Evolutionary conservation across 805 yeast species (phyloP).

Genomic region (Wickerhamiella brachini): DNA sequence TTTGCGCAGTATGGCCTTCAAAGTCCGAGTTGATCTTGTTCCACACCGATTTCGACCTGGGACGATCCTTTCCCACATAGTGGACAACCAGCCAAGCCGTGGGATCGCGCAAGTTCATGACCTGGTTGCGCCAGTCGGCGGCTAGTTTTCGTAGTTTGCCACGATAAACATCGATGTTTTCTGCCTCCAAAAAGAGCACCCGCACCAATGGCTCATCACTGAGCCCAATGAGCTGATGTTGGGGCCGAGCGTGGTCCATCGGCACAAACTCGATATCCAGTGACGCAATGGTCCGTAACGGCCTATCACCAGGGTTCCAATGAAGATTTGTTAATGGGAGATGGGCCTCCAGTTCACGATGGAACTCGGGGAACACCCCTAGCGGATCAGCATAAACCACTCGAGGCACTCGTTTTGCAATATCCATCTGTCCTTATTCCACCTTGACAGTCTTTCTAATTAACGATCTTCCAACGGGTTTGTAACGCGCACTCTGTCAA

Average conservation of each 20-base stretch:
- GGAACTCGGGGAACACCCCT: slow-evolving; percentile 35
- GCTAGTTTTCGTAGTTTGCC: slow-evolving; percentile 70
- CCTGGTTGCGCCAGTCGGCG: slow-evolving; percentile 58
- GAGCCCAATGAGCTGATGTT: slow-evolving; percentile 29
- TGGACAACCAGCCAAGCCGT: slow-evolving; percentile 52
- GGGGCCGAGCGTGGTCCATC: slow-evolving; percentile 34
- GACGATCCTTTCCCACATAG: slow-evolving; percentile 23
- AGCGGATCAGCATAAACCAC: slow-evolving; percentile 70
- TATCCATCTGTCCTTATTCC: neutral
- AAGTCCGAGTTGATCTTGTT: slow-evolving; percentile 22
- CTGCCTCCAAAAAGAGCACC: slow-evolving; percentile 54
- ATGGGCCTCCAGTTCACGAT: slow-evolving; percentile 31
- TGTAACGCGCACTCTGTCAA: too few relatives aligned
- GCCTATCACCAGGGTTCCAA: slow-evolving; percentile 44
- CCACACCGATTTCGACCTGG: slow-evolving; percentile 13
- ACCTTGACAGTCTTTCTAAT: too few relatives aligned
- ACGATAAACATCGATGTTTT: slow-evolving; percentile 60
- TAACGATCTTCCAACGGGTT: too few relatives aligned
- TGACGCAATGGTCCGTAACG: slow-evolving; percentile 48
- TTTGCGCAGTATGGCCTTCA: slow-evolving; percentile 17
- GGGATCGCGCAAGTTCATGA: slow-evolving; percentile 28
- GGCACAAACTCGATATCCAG: slow-evolving; percentile 42
- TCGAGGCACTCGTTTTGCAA: neutral
- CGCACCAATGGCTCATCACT: slow-evolving; percentile 43
- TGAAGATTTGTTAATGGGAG: slow-evolving; percentile 53